Percentiles rank a stretch among this genome's conserved stretches.
Evolutionary conservation across 805 yeast species (phyloP).

Genomic region (Nakazawaea ernobii): DNA sequence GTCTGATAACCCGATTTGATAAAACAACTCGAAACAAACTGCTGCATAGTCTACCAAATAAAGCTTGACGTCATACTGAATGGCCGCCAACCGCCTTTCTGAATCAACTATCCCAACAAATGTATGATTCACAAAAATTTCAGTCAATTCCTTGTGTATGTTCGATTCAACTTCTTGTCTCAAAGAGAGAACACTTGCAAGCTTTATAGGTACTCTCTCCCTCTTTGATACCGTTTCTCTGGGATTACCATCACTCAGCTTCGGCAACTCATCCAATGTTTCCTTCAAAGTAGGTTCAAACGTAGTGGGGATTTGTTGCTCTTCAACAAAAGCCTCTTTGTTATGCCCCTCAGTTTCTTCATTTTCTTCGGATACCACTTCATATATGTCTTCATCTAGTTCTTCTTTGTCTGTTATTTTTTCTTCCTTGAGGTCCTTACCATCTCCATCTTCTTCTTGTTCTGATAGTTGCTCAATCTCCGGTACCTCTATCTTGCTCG

Average conservation of each 20-base stretch:
- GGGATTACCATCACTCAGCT: background rate
- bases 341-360: background rate
- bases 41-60: conserved; percentile 78
- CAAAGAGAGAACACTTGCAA: conserved; percentile 56
- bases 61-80: conserved; percentile 77
- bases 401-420: conserved; percentile 3
- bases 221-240: conserved; percentile 1
- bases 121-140: conserved; percentile 60
- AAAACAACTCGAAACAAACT: conserved; percentile 62
- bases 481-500: no score
- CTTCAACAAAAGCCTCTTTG: background rate
- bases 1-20: conserved; percentile 72
- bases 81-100: conserved; percentile 62
- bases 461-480: no score
- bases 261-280: background rate
- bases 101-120: conserved; percentile 83
- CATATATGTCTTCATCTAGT: conserved; percentile 3
- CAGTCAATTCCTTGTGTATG: conserved; percentile 52
- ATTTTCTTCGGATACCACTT: background rate
- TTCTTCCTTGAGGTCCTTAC: conserved; percentile 4
- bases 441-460: conserved; percentile 5
- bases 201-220: conserved; percentile 36
- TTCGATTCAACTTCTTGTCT: conserved; percentile 40
- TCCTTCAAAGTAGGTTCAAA: background rate
- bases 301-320: background rate